Percentiles rank a stretch among this genome's conserved stretches.
phyloP scores from a whole-genome alignment of 441 rosid genomes.

The Viola pubescens region DNA sequence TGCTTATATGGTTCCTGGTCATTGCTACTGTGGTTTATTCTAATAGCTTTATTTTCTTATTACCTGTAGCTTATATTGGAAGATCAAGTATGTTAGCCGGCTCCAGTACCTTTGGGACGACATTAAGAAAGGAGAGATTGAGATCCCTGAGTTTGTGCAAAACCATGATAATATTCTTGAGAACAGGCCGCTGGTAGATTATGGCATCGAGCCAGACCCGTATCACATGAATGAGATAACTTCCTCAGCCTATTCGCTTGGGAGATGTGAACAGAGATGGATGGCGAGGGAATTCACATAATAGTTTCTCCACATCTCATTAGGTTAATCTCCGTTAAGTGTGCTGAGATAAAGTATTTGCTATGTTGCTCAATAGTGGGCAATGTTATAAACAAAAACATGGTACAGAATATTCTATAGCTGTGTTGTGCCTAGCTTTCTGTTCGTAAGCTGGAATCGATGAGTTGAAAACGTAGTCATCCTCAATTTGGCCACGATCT shows the following conservation, averaged over 20 bases:
- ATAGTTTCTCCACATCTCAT: slow-evolving; percentile 8
- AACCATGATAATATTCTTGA: slow-evolving; percentile 67
- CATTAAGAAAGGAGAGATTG: slow-evolving; percentile 62
- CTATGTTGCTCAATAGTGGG: slow-evolving; percentile 1
- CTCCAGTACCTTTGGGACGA: slow-evolving; percentile 73
- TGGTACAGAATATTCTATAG: slow-evolving; percentile 3
- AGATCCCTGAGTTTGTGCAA: slow-evolving; percentile 63
- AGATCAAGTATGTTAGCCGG: slow-evolving; percentile 67
- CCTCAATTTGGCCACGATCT: no score
- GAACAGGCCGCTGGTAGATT: slow-evolving; percentile 62
- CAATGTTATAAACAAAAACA: not conserved
- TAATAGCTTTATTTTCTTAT: not conserved
- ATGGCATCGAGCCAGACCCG: slow-evolving; percentile 87
- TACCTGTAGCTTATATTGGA: slow-evolving; percentile 51
- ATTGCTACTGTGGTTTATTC: slow-evolving; percentile 5
- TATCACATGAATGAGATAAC: slow-evolving; percentile 54
- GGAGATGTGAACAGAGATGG: slow-evolving; percentile 63
- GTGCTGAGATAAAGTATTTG: not conserved
- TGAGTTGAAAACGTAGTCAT: no score
- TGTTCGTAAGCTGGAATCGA: not conserved
- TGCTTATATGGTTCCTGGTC: not conserved
- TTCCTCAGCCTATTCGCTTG: slow-evolving; percentile 41
- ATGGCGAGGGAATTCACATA: slow-evolving; percentile 39
- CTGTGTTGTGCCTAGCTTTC: not conserved
- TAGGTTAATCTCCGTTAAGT: not conserved